Conservation (phyloP, 192 early-diverging fungal genomes). For the Coemansia sp. region DNA sequence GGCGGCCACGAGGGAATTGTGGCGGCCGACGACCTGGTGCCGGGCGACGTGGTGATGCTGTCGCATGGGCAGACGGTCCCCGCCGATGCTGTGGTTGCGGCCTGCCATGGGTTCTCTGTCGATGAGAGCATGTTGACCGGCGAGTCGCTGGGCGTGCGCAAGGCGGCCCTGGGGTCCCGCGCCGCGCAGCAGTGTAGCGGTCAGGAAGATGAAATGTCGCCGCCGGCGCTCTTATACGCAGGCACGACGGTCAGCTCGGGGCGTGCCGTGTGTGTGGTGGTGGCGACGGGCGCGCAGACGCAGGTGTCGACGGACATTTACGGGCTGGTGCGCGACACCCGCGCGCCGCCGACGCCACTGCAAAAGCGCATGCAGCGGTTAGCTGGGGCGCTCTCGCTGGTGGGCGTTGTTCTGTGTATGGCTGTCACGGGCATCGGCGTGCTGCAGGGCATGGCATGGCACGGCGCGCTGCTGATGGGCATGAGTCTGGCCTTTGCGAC, state of each 20-base stretch:
- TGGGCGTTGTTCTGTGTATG: slow-evolving; percentile 12
- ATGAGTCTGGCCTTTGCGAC: slow-evolving; percentile 46
- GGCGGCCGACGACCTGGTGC: slow-evolving; percentile 19
- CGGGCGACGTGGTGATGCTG: slow-evolving; percentile 76
- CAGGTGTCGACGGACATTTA: slow-evolving; percentile 13
- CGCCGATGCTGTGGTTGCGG: slow-evolving; percentile 78
- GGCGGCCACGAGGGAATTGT: slow-evolving; percentile 30
- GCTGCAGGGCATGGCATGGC: slow-evolving; percentile 28
- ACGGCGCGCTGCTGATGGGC: slow-evolving; percentile 26
- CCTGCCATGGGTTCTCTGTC: slow-evolving; percentile 60
- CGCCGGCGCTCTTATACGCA: slow-evolving; percentile 22
- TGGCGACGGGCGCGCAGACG: slow-evolving; percentile 28
- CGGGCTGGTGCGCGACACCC: slow-evolving; percentile 5
- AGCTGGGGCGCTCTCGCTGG: slow-evolving; percentile 15
- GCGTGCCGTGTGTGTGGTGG: slow-evolving; percentile 26
- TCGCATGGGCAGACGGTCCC: slow-evolving; percentile 87
- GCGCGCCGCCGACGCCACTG: slow-evolving; percentile 11
- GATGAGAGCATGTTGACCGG: slow-evolving; percentile 94
- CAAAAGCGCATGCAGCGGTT: slow-evolving; percentile 26
- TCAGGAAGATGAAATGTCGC: neutral
- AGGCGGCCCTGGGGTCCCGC: slow-evolving; percentile 7
- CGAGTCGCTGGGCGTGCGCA: slow-evolving; percentile 57
- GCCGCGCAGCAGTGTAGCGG: neutral
- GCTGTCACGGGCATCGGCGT: slow-evolving; percentile 18
- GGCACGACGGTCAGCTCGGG: slow-evolving; percentile 34